Conservation (phyloP, 495 filamentous ascomycete species). For the Penicillium waksmanii region DNA sequence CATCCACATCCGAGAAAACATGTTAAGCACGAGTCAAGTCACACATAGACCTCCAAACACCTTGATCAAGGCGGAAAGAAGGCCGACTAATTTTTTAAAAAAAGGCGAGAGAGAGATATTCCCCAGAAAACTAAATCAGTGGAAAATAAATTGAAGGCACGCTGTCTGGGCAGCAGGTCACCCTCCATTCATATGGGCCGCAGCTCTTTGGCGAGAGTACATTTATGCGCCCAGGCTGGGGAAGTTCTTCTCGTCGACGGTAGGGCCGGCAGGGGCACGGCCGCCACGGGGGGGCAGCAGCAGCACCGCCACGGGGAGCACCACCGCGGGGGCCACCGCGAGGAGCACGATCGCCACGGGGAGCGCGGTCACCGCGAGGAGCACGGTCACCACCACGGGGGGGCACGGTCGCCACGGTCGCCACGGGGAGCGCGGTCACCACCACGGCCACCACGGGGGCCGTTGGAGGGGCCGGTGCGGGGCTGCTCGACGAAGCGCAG, state of each 20-base stretch:
- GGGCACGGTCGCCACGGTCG: conserved; percentile 41
- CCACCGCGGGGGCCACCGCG: conserved; percentile 30
- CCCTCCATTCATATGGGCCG: not conserved
- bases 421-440: conserved; percentile 36
- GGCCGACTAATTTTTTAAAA: conserved; percentile 16
- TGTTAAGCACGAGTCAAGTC: conserved; percentile 26
- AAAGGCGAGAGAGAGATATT: conserved; percentile 6
- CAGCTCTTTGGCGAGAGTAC: not conserved
- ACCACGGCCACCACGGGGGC: conserved; percentile 53
- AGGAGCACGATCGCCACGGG: conserved; percentile 42
- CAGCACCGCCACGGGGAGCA: conserved; percentile 35
- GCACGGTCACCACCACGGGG: conserved; percentile 39
- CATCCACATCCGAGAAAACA: conserved; percentile 26
- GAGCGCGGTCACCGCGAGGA: conserved; percentile 33
- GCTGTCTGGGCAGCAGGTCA: conserved; percentile 6
- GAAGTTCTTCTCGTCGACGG: conserved; percentile 58
- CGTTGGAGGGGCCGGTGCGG: conserved; percentile 46
- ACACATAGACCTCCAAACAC: conserved; percentile 17
- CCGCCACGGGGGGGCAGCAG: too few relatives aligned
- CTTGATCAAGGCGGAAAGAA: conserved; percentile 2
- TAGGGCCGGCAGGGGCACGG: conserved; percentile 38
- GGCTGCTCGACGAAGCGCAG: conserved; percentile 70
- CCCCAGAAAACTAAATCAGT: not conserved
- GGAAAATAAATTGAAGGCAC: not conserved
- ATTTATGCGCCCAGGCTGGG: conserved; percentile 52